Evolutionary conservation across 2,329 filamentous ascomycete species (phyloP), one percentile per base, ranked within the genome.

Genomic region (Monilinia polystroma): DNA sequence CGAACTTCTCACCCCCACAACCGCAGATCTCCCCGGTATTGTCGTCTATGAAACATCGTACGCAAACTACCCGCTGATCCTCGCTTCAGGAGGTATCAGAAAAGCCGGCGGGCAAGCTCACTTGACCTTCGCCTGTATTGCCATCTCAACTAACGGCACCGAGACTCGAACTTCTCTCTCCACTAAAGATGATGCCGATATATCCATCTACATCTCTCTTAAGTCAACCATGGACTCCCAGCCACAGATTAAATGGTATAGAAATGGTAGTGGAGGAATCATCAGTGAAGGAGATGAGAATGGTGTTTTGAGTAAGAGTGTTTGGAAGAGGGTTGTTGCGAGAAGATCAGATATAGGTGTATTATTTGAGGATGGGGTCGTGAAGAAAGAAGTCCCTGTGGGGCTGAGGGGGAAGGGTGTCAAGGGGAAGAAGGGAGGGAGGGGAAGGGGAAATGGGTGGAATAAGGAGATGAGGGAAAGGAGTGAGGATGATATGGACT

Each of bases 41-140:
- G 74, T 80, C 68, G 76, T 81, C 65, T 81, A 80, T 72, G 79
- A 81, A 72, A 81, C 79, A 10, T 79, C 80, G 2, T 81, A 81
- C 73, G 75, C 80, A 64, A 78, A 79, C 63, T 81, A 81, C 70
- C 79, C 79, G 0, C 76, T 80, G 26, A 78, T 81, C 53, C 72
- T 81, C 18, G 76, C 78, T 7, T 77, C 76, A 4, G 79, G 78
- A 16, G 75, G 74, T 60, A 80, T 81, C 72, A 77, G 77, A 66
- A 76, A 76, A 26, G 78, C 79, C n/a, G 79, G 79, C 10, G 80
- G 79, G 18, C 77, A 79, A 64, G 66, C 72, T 18, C 56, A 72
- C 51, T 68, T 76, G n/a, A 63, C 70, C 20, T 76, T 76, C 69
- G 59, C 74, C 0, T 73, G 77, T 18, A 76, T 78, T 64, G 69